A percentile compares a stretch with the other conserved stretches of the same genome.
phyloP scores from a whole-genome alignment of 2,329 filamentous ascomycete species.

The Pezicula radicicola region DNA sequence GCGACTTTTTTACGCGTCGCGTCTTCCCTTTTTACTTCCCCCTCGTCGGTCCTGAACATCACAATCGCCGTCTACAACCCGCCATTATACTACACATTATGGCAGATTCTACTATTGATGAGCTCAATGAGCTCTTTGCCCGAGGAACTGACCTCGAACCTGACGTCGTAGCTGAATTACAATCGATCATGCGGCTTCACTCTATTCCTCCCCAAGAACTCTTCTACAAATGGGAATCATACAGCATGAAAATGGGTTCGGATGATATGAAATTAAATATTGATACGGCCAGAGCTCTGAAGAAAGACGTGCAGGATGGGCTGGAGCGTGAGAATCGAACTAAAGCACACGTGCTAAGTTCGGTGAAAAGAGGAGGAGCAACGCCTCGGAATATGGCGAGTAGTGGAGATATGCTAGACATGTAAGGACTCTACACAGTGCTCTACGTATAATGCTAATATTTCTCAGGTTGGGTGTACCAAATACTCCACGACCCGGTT shows the following conservation, averaged over 20 bases:
- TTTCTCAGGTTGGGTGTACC: conserved; percentile 60
- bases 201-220: conserved; percentile 79
- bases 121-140: conserved; percentile 25
- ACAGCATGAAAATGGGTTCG: conserved; percentile 88
- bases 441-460: conserved; percentile 17
- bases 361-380: conserved; percentile 60
- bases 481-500: conserved; percentile 46
- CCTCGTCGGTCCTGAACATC: background rate
- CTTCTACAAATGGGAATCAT: conserved; percentile 99
- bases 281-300: conserved; percentile 72
- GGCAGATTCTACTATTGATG: conserved; percentile 15
- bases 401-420: conserved; percentile 74
- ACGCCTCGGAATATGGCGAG: conserved; percentile 58
- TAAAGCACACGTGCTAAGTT: conserved; percentile 59
- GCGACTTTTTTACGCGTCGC: conserved; percentile 1
- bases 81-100: conserved; percentile 4
- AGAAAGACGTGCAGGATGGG: conserved; percentile 80
- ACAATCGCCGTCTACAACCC: background rate
- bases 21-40: background rate
- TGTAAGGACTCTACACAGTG: conserved; percentile 46
- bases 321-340: conserved; percentile 74
- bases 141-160: conserved; percentile 50
- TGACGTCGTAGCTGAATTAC: conserved; percentile 78
- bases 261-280: conserved; percentile 73
- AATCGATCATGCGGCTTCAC: conserved; percentile 83